Evolutionary conservation across 163 green algal species (phyloP).

Genomic region (Scenedesmus sp.): DNA sequence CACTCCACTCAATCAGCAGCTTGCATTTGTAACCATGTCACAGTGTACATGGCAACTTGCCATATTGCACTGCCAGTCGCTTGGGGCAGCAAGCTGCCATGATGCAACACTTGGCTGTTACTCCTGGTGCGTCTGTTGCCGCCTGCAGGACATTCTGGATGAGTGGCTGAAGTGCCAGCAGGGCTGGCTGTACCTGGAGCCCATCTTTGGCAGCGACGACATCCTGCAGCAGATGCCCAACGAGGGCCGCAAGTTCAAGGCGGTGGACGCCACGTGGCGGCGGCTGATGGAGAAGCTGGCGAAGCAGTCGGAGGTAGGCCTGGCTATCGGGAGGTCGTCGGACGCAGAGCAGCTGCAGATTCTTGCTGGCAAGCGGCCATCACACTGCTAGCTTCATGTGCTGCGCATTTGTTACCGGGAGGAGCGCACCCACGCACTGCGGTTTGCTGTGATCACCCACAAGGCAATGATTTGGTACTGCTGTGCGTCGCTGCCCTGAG

Average conservation of each 20-base stretch:
- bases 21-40: too few species aligned
- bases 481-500: too few species aligned
- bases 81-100: neutral
- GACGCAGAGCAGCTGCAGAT: neutral
- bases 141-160: constrained; percentile 82
- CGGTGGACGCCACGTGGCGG: constrained; percentile 52
- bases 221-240: constrained; percentile 89
- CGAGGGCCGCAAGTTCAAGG: constrained; percentile 77
- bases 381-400: neutral
- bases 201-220: constrained; percentile 87
- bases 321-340: neutral
- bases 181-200: constrained; percentile 88
- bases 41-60: too few species aligned
- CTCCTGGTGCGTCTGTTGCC: neutral
- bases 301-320: constrained; percentile 76
- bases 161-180: constrained; percentile 83
- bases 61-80: neutral
- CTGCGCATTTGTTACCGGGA: too few species aligned
- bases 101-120: neutral
- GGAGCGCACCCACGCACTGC: too few species aligned
- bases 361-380: neutral
- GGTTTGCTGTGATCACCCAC: too few species aligned
- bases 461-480: too few species aligned
- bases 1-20: too few species aligned
- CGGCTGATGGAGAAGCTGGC: constrained; percentile 71